A percentile compares a stretch with the other conserved stretches of the same genome.
These are phyloP conservation scores for Ophiostoma himal-ulmi DNA, from an alignment of 2,329 filamentous ascomycete species.

Conservation along the genomic window DNA sequence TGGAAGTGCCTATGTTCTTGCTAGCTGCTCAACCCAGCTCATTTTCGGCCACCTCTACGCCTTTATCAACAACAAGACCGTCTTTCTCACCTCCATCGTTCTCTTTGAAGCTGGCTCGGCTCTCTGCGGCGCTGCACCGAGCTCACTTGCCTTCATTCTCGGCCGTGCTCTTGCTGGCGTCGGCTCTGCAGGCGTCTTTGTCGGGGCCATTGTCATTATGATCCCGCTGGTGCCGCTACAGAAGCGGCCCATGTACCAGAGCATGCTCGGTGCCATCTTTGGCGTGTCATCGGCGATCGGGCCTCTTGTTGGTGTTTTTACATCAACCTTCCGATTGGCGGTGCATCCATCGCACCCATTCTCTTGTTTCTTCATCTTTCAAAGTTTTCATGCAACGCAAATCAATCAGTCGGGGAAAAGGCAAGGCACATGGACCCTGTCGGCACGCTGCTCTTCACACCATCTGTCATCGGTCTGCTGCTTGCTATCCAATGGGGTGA, in stretches of 20 bases:
- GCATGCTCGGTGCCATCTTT: slow-evolving; percentile 36
- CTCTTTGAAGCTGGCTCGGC: slow-evolving; percentile 38
- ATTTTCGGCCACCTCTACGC: slow-evolving; percentile 32
- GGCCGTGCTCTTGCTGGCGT: slow-evolving; percentile 39
- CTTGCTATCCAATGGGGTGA: background rate
- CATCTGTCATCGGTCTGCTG: background rate
- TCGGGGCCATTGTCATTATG: slow-evolving; percentile 34
- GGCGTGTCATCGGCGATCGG: slow-evolving; percentile 36
- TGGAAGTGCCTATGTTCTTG: slow-evolving; percentile 23
- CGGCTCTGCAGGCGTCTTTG: slow-evolving; percentile 38
- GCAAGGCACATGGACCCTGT: background rate
- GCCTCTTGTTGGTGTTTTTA: slow-evolving; percentile 38
- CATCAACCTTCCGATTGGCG: slow-evolving; percentile 38
- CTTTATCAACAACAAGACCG: background rate
- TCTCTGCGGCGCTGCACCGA: slow-evolving; percentile 39
- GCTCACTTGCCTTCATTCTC: slow-evolving; percentile 38
- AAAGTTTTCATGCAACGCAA: background rate
- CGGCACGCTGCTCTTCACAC: background rate
- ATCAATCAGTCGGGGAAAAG: background rate
- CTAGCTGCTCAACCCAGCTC: slow-evolving; percentile 31
- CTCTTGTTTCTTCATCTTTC: background rate
- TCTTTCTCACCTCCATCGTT: slow-evolving; percentile 28
- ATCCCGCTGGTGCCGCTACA: slow-evolving; percentile 34
- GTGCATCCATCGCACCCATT: slow-evolving; percentile 27
- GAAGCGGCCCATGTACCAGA: slow-evolving; percentile 35